Evolutionary conservation across 2,329 filamentous ascomycete species (phyloP), one percentile per base, ranked within the genome.

Genomic region (Penicillium sp.): DNA sequence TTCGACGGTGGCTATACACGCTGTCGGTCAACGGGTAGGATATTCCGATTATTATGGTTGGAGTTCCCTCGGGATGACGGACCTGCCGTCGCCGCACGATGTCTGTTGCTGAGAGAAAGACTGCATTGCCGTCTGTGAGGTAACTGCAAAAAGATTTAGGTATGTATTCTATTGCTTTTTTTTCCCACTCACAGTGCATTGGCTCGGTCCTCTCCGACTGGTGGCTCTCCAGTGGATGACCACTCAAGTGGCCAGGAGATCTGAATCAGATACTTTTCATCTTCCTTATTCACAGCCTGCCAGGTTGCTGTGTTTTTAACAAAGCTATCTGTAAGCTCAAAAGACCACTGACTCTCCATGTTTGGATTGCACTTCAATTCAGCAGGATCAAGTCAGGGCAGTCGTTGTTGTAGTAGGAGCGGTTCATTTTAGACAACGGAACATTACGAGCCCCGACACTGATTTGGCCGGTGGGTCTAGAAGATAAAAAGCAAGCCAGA

Each of bases 81-180:
- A 58, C 46, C 42, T 54, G 47, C 4, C 56, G 56, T 4, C 66
- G 60, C 32, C 67, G 63, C 14, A 59, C 55, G 10, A 59, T 47
- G 18, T 69, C 66, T 13, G 63, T 63, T 9, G 64, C 65, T 1
- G 66, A 62, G 1, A 66, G 58, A 53, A 67, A 63, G 24, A 65
- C 43, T n/a, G 67, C 66, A 44, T 69, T 69, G 1, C 66, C 66
- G 42, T 69, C 67, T 6, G 67, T 60, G 10, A 67, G 50, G 27
- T 67, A 68, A 27, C 67, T 69, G 18, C 13, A 24, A 7, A 31
- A 10, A 7, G 11, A 9, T 27, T 29, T 7, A 44, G 16, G 29
- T 32, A 4, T 38, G 24, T 31, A 22, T 32, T 13, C 11, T 10
- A 8, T 8, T 45, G 7, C 14, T 22, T 29, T 27, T 27, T 10